phyloP scores from a whole-genome alignment of 2,329 filamentous ascomycete species.

The Colletotrichum agaves region DNA sequence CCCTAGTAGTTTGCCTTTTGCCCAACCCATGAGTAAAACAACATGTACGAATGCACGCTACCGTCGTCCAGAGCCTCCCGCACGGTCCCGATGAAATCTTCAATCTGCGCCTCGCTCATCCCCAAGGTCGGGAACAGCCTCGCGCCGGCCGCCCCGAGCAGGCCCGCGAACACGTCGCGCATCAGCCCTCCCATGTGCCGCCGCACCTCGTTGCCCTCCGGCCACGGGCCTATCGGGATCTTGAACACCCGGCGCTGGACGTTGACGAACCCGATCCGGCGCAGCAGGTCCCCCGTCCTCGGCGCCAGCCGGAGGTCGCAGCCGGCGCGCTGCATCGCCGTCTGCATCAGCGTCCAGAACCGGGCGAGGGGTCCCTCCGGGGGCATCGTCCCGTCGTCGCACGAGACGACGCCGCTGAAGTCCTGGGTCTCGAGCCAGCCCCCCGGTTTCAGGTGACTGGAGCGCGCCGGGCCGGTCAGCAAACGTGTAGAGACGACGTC shows the following conservation, averaged over 20 bases:
- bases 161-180: not conserved
- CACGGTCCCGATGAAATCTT: not conserved
- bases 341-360: not conserved
- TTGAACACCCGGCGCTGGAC: not conserved
- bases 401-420: slow-evolving; percentile 50
- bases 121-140: not conserved
- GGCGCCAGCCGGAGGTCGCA: not conserved
- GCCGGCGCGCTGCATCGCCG: not conserved
- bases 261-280: not conserved
- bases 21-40: slow-evolving; percentile 11
- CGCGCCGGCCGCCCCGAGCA: not conserved
- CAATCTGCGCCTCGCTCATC: not conserved
- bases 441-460: slow-evolving; percentile 51
- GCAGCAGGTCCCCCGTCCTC: not conserved
- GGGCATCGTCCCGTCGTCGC: slow-evolving; percentile 45
- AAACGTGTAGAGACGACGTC: too few species aligned
- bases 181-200: not conserved
- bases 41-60: not conserved
- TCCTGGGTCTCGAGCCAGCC: slow-evolving; percentile 60
- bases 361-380: not conserved
- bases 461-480: too few species aligned
- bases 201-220: not conserved
- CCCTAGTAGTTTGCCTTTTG: slow-evolving; percentile 1
- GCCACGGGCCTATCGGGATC: not conserved
- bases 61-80: slow-evolving; percentile 2